These are phyloP conservation scores for Ganoderma multipileum DNA, from an alignment of 1,284 basidiomycete species.

Conservation along the genomic window DNA sequence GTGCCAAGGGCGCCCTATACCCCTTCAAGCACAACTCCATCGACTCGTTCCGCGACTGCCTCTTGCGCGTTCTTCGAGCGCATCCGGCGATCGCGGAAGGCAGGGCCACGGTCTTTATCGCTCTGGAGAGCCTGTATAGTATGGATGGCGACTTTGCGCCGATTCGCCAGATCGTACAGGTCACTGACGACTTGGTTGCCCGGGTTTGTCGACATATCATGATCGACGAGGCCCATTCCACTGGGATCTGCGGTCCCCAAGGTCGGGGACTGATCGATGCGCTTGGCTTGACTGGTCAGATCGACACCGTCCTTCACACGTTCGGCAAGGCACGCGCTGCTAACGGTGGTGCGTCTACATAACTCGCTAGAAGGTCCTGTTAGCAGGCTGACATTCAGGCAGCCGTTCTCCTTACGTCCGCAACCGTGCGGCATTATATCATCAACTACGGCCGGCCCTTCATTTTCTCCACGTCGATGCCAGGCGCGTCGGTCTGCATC, in stretches of 20 bases:
- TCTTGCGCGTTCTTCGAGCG: slow-evolving; percentile 45
- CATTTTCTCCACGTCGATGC: slow-evolving; percentile 85
- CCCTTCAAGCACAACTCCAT: slow-evolving; percentile 80
- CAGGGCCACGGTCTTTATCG: slow-evolving; percentile 66
- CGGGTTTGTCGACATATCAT: slow-evolving; percentile 65
- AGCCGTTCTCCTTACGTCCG: slow-evolving; percentile 81
- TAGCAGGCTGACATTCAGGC: background rate
- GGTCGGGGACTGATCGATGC: slow-evolving; percentile 72
- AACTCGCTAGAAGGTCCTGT: background rate
- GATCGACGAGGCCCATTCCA: slow-evolving; percentile 90
- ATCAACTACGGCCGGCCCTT: slow-evolving; percentile 91
- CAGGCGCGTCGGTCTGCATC: slow-evolving; percentile 64
- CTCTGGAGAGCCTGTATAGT: slow-evolving; percentile 64
- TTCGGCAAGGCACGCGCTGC: slow-evolving; percentile 71
- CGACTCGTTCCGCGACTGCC: slow-evolving; percentile 26
- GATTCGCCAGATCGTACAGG: slow-evolving; percentile 55
- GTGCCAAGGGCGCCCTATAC: slow-evolving; percentile 43
- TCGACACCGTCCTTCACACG: slow-evolving; percentile 68
- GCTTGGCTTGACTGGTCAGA: slow-evolving; percentile 52
- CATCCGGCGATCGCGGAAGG: slow-evolving; percentile 38
- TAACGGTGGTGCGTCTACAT: slow-evolving; percentile 67
- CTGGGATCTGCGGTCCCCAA: slow-evolving; percentile 77
- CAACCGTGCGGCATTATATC: slow-evolving; percentile 78
- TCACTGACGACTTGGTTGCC: slow-evolving; percentile 48
- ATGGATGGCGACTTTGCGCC: slow-evolving; percentile 94